Percentiles rank a stretch among this genome's conserved stretches.
Conservation (phyloP, 352 stramenopile genomes). For the Phytophthora chlamydospora region DNA sequence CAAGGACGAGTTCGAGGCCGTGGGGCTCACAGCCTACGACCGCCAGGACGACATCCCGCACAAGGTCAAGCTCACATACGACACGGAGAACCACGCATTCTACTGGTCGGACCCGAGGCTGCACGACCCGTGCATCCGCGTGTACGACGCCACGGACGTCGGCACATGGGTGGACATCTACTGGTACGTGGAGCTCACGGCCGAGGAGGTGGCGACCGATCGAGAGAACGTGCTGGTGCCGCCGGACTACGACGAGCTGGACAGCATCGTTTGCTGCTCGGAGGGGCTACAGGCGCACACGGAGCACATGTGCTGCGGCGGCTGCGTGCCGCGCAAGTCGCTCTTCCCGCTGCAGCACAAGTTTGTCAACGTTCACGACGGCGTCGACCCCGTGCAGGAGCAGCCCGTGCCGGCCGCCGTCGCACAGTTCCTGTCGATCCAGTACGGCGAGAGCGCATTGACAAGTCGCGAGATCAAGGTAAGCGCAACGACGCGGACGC, state of each 20-base stretch:
- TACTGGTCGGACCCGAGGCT: conserved; percentile 81
- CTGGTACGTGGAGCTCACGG: conserved; percentile 75
- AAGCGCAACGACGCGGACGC: conserved; percentile 1
- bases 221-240: conserved; percentile 61
- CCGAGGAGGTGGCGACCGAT: conserved; percentile 46
- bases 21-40: conserved; percentile 72
- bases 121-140: conserved; percentile 77
- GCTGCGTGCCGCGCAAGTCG: conserved; percentile 62
- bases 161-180: conserved; percentile 84
- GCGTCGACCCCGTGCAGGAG: conserved; percentile 46
- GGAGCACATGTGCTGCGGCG: conserved; percentile 78
- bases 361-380: conserved; percentile 55
- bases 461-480: conserved; percentile 80
- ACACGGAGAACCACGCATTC: conserved; percentile 82
- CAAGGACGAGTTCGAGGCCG: conserved; percentile 64
- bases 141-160: conserved; percentile 66
- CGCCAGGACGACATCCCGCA: conserved; percentile 75
- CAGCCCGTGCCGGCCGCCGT: conserved; percentile 64
- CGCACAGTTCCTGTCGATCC: conserved; percentile 68
- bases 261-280: conserved; percentile 75
- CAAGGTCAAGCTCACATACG: conserved; percentile 86
- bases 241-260: conserved; percentile 60
- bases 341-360: conserved; percentile 67
- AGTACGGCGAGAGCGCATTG: conserved; percentile 66
- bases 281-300: conserved; percentile 68